Conservation (phyloP, 2,329 filamentous ascomycete genomes). For the Lachnellula occidentalis region DNA sequence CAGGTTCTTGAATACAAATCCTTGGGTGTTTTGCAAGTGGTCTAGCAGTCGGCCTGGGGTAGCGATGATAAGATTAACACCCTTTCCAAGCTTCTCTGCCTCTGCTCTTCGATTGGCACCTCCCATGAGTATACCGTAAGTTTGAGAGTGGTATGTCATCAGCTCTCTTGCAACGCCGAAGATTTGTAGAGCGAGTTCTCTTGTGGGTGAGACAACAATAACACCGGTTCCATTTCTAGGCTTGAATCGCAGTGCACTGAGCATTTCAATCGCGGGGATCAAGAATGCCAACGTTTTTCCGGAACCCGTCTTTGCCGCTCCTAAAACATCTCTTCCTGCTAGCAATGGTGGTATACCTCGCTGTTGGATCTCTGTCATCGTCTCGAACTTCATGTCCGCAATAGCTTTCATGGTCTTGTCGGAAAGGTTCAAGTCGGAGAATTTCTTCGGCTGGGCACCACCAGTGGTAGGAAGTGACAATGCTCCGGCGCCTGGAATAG, state of each 20-base stretch:
- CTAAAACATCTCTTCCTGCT: conserved; percentile 86
- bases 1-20: conserved; percentile 87
- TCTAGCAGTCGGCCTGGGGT: conserved; percentile 90
- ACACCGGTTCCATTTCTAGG: conserved; percentile 90
- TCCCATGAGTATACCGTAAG: conserved; percentile 92
- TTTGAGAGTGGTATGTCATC: conserved; percentile 89
- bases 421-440: conserved; percentile 67
- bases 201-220: conserved; percentile 85
- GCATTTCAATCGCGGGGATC: conserved; percentile 90
- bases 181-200: conserved; percentile 91
- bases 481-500: conserved; percentile 15
- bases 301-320: conserved; percentile 91
- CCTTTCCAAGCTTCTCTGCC: conserved; percentile 88
- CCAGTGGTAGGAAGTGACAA: conserved; percentile 19
- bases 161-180: conserved; percentile 92
- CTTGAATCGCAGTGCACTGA: conserved; percentile 86
- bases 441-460: conserved; percentile 19
- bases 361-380: conserved; percentile 92
- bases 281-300: conserved; percentile 95
- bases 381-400: conserved; percentile 82
- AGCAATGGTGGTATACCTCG: conserved; percentile 82
- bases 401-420: conserved; percentile 87
- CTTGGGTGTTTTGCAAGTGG: conserved; percentile 86
- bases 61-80: conserved; percentile 89
- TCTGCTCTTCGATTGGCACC: conserved; percentile 88